Percentiles rank a stretch among this genome's conserved stretches.
Evolutionary conservation across 2,329 filamentous ascomycete species (phyloP).

Genomic region (Aspergillus sp.): DNA sequence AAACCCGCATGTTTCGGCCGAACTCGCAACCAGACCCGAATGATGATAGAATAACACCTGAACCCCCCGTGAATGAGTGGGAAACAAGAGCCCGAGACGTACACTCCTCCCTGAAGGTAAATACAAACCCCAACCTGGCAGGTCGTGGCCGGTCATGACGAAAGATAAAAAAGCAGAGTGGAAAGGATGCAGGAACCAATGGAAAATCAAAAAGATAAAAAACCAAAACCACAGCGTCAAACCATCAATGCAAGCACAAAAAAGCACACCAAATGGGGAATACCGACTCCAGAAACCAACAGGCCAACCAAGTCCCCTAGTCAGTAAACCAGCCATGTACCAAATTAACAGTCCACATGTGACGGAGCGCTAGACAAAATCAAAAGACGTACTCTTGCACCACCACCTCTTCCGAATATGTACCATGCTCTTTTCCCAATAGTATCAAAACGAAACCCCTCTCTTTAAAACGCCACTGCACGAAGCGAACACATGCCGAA

Average conservation of each 20-base stretch:
- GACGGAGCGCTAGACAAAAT: slow-evolving; percentile 24
- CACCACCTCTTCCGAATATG: slow-evolving; percentile 32
- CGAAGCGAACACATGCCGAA: slow-evolving; percentile 24
- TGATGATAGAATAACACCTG: slow-evolving; percentile 22
- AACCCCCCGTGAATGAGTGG: slow-evolving; percentile 20
- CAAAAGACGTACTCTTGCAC: slow-evolving; percentile 22
- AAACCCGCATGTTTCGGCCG: slow-evolving; percentile 17
- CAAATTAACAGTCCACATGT: slow-evolving; percentile 32
- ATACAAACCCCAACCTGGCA: slow-evolving; percentile 19
- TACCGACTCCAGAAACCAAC: slow-evolving; percentile 36
- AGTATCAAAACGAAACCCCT: slow-evolving; percentile 24
- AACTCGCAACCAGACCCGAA: slow-evolving; percentile 23
- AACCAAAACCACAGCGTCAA: slow-evolving; percentile 10
- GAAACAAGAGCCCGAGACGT: slow-evolving; percentile 24
- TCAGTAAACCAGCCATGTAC: slow-evolving; percentile 34
- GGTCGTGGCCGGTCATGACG: slow-evolving; percentile 10
- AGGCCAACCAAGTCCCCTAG: slow-evolving; percentile 32
- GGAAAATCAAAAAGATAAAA: slow-evolving; percentile 8
- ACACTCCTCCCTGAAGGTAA: slow-evolving; percentile 17
- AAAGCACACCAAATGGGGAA: slow-evolving; percentile 23
- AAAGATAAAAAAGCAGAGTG: slow-evolving; percentile 5
- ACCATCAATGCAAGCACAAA: slow-evolving; percentile 18
- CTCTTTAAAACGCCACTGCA: slow-evolving; percentile 33
- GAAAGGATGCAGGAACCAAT: slow-evolving; percentile 12
- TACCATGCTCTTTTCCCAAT: slow-evolving; percentile 34